phyloP scores from a whole-genome alignment of 2,329 filamentous ascomycete genomes.

The Macroventuria anomochaeta region DNA sequence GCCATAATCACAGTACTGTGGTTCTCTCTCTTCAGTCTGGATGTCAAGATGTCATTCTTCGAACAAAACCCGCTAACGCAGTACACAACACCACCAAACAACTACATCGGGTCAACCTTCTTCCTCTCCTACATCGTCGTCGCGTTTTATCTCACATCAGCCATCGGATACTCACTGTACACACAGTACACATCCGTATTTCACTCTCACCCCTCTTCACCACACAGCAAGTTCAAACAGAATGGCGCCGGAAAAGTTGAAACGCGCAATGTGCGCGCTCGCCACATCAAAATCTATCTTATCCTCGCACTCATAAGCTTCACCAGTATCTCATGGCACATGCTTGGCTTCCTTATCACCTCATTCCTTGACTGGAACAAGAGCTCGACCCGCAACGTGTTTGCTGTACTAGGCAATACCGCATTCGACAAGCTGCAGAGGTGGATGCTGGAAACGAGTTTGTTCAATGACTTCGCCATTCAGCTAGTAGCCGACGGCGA shows the following conservation, averaged over 20 bases:
- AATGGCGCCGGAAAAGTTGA: slow-evolving; percentile 12
- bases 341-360: slow-evolving; percentile 40
- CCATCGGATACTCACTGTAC: slow-evolving; percentile 27
- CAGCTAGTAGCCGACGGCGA: slow-evolving; percentile 36
- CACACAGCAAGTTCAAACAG: slow-evolving; percentile 4
- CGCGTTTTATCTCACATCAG: slow-evolving; percentile 32
- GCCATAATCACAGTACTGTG: too few species aligned
- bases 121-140: slow-evolving; percentile 41
- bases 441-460: slow-evolving; percentile 38
- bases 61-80: not conserved
- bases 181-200: slow-evolving; percentile 24
- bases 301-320: slow-evolving; percentile 38
- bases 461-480: slow-evolving; percentile 39
- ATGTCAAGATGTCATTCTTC: not conserved
- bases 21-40: not conserved
- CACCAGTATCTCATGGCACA: slow-evolving; percentile 37
- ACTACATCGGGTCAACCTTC: slow-evolving; percentile 37
- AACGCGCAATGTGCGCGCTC: slow-evolving; percentile 24
- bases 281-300: slow-evolving; percentile 38
- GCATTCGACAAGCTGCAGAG: slow-evolving; percentile 15
- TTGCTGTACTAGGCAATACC: slow-evolving; percentile 1
- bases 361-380: slow-evolving; percentile 34
- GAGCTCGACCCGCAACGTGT: not conserved
- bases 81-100: slow-evolving; percentile 35
- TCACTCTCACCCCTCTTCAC: not conserved